These are phyloP conservation scores for Knufia fluminis DNA, from an alignment of 2,329 filamentous ascomycete genomes.

Conservation along the genomic window DNA sequence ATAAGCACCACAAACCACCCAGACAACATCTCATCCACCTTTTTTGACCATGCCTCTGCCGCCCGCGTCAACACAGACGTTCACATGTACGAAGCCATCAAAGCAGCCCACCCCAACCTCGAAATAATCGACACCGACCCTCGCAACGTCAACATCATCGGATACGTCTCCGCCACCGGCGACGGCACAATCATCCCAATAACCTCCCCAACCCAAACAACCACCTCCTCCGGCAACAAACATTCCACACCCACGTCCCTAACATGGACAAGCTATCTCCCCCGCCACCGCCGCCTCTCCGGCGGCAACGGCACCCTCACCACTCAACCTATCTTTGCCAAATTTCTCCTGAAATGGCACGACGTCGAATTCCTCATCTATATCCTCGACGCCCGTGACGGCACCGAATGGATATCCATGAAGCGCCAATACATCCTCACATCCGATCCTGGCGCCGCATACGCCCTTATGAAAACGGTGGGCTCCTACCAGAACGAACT, in stretches of 20 bases:
- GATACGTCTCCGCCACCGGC: conserved; percentile 34
- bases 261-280: conserved; percentile 18
- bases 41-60: conserved; percentile 17
- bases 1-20: background rate
- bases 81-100: conserved; percentile 14
- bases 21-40: conserved; percentile 8
- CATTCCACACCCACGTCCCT: conserved; percentile 5
- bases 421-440: conserved; percentile 22
- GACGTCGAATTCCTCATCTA: conserved; percentile 20
- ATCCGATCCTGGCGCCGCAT: conserved; percentile 8
- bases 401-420: conserved; percentile 7
- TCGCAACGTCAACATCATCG: conserved; percentile 30
- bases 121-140: conserved; percentile 27
- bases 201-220: no score
- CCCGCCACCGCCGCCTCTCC: conserved; percentile 17
- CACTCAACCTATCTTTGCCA: conserved; percentile 16
- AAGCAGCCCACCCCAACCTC: conserved; percentile 14
- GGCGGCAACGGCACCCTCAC: conserved; percentile 16
- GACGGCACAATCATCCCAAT: conserved; percentile 27
- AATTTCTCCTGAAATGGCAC: conserved; percentile 17
- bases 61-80: conserved; percentile 20
- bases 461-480: conserved; percentile 13
- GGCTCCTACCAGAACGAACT: conserved; percentile 20
- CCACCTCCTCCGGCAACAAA: no score
- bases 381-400: conserved; percentile 21